Conservation (phyloP, 495 filamentous ascomycete genomes). For the Aspergillus olivimuriae region DNA sequence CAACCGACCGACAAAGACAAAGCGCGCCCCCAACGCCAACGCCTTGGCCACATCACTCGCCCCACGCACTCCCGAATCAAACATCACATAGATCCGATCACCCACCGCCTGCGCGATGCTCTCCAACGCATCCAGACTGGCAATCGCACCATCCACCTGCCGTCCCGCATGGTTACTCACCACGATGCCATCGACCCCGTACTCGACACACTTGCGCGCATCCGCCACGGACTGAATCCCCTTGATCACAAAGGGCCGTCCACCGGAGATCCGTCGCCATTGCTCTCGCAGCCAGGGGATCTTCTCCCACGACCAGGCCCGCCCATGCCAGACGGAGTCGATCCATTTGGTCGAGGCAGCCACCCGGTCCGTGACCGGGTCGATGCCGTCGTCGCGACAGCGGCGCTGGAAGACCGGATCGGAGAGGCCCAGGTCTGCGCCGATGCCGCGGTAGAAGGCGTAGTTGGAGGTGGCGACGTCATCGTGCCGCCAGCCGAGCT, state of each 20-base stretch:
- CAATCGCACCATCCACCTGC: conserved; percentile 57
- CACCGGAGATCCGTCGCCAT: conserved; percentile 47
- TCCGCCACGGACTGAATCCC: conserved; percentile 50
- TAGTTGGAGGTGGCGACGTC: conserved; percentile 54
- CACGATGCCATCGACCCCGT: conserved; percentile 50
- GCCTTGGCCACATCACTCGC: conserved; percentile 57
- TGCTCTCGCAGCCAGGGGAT: conserved; percentile 47
- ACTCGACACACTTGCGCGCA: conserved; percentile 47
- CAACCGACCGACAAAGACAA: conserved; percentile 56
- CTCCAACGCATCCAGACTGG: conserved; percentile 54
- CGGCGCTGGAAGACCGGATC: conserved; percentile 54
- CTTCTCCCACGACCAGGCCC: conserved; percentile 54
- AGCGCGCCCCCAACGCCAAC: conserved; percentile 56
- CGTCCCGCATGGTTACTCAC: conserved; percentile 57
- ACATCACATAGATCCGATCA: conserved; percentile 50
- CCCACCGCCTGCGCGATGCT: conserved; percentile 50
- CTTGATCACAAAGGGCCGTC: conserved; percentile 51
- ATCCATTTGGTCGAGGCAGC: conserved; percentile 55
- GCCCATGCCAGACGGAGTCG: conserved; percentile 59
- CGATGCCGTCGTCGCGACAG: conserved; percentile 43
- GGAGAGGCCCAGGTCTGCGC: conserved; percentile 49
- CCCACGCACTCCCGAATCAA: conserved; percentile 54
- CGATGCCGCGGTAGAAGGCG: conserved; percentile 54
- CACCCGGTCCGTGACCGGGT: conserved; percentile 42
- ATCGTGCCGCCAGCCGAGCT: conserved; percentile 59